A percentile compares a stretch with the other conserved stretches of the same genome.
phyloP scores from a whole-genome alignment of 2,329 filamentous ascomycete genomes.

The Rutstroemia sydowiana region DNA sequence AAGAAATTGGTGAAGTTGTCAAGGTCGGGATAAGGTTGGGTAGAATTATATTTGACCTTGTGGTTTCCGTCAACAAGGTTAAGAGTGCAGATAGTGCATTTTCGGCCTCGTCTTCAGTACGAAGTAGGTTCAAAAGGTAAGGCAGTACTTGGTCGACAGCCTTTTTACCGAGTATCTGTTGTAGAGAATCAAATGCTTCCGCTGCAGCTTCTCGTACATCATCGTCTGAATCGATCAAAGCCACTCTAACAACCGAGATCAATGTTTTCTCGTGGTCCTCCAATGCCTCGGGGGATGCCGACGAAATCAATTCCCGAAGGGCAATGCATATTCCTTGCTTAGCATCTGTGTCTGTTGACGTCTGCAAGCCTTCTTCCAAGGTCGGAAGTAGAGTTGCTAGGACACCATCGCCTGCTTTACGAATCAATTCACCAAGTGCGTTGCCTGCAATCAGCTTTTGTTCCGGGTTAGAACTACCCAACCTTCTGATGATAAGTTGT shows the following conservation, averaged over 20 bases:
- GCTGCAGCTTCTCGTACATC: conserved; percentile 93
- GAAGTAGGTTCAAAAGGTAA: conserved; percentile 81
- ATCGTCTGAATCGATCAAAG: conserved; percentile 79
- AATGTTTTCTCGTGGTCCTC: conserved; percentile 94
- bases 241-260: conserved; percentile 87
- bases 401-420: conserved; percentile 92
- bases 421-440: conserved; percentile 89
- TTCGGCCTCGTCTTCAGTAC: conserved; percentile 78
- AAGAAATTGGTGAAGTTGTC: conserved; percentile 79
- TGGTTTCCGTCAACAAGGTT: conserved; percentile 87
- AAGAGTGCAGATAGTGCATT: conserved; percentile 89
- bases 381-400: conserved; percentile 82
- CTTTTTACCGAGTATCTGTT: conserved; percentile 88
- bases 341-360: conserved; percentile 82
- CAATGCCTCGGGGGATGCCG: conserved; percentile 78
- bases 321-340: conserved; percentile 98
- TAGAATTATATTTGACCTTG: conserved; percentile 90
- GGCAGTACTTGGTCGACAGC: conserved; percentile 94
- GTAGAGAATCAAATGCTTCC: conserved; percentile 91
- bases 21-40: conserved; percentile 94
- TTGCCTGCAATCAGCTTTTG: conserved; percentile 99
- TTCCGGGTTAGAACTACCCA: conserved; percentile 95
- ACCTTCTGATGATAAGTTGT: conserved; percentile 85
- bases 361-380: conserved; percentile 83
- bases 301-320: conserved; percentile 83